phyloP scores from a whole-genome alignment of 441 rosid genomes.

The Croton laevigatus region DNA sequence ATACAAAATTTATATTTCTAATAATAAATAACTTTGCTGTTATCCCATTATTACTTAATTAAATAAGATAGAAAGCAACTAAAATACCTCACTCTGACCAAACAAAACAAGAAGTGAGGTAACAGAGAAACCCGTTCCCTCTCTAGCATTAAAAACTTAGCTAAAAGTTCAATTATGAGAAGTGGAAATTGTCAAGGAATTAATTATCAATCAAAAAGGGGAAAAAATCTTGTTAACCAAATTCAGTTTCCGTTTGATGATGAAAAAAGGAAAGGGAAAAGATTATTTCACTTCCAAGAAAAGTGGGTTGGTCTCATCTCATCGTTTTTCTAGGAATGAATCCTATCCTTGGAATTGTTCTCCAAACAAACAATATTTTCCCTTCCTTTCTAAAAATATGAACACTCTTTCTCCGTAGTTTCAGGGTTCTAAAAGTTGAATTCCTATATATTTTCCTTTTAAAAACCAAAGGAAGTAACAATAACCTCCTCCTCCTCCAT shows the following conservation, averaged over 20 bases:
- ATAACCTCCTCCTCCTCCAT: not conserved
- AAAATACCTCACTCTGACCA: not conserved
- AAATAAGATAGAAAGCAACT: not conserved
- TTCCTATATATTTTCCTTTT: not conserved
- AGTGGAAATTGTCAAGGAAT: slow-evolving; percentile 3
- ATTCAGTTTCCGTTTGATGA: slow-evolving; percentile 1
- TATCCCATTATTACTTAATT: not conserved
- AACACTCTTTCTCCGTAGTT: slow-evolving; percentile 37
- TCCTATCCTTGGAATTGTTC: slow-evolving; percentile 31
- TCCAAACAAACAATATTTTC: slow-evolving; percentile 16
- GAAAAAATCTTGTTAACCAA: not conserved
- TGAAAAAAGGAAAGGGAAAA: not conserved
- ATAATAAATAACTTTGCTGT: not conserved
- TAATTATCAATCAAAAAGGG: slow-evolving; percentile 1
- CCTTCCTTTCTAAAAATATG: slow-evolving; percentile 18
- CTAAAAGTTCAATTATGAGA: slow-evolving; percentile 4
- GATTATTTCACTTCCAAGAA: slow-evolving; percentile 33
- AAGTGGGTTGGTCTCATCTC: slow-evolving; percentile 26
- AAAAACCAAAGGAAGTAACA: not conserved
- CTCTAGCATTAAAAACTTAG: not conserved
- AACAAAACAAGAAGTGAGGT: slow-evolving; percentile 1
- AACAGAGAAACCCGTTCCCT: slow-evolving; percentile 4
- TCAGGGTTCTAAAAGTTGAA: slow-evolving; percentile 34
- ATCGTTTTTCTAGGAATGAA: slow-evolving; percentile 29
- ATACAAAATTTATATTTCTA: not conserved